These are phyloP conservation scores for Moringa oleifera DNA, from an alignment of 345 rosid species.

Conservation along the genomic window DNA sequence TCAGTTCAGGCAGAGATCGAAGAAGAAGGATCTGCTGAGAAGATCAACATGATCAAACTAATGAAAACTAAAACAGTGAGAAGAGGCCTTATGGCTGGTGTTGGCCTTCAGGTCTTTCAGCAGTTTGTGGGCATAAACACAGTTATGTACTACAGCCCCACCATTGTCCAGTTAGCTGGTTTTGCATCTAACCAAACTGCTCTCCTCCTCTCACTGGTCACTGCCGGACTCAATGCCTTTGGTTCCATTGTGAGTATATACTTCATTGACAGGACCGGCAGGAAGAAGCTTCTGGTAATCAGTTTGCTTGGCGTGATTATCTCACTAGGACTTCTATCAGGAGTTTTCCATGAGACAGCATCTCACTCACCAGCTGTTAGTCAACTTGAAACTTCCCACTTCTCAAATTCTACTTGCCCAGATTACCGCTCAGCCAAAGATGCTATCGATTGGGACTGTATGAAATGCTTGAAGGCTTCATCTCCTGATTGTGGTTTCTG, in stretches of 20 bases:
- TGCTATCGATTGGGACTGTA: slow-evolving; percentile 56
- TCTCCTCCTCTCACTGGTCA: slow-evolving; percentile 63
- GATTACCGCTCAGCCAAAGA: slow-evolving; percentile 31
- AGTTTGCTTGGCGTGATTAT: slow-evolving; percentile 57
- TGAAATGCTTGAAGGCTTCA: slow-evolving; percentile 67
- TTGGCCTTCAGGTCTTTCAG: slow-evolving; percentile 80
- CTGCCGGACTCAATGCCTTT: slow-evolving; percentile 63
- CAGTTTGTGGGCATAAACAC: slow-evolving; percentile 93
- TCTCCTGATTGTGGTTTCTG: slow-evolving; percentile 74
- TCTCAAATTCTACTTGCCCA: slow-evolving; percentile 45
- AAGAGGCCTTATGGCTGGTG: slow-evolving; percentile 78
- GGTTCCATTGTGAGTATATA: slow-evolving; percentile 70
- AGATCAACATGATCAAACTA: slow-evolving; percentile 49
- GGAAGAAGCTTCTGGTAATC: slow-evolving; percentile 67
- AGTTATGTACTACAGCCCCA: slow-evolving; percentile 89
- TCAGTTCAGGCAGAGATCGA: slow-evolving; percentile 54
- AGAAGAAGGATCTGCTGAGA: slow-evolving; percentile 50
- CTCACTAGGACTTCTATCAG: slow-evolving; percentile 57
- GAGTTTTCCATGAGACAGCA: slow-evolving; percentile 53
- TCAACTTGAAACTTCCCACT: slow-evolving; percentile 32
- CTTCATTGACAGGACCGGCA: slow-evolving; percentile 71
- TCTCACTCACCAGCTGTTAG: slow-evolving; percentile 52
- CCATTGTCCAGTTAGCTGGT: slow-evolving; percentile 80
- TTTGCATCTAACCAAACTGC: slow-evolving; percentile 83
- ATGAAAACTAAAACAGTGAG: slow-evolving; percentile 57